A percentile compares a stretch with the other conserved stretches of the same genome.
Evolutionary conservation across 768 basidiomycete genomes (phyloP).

Genomic region (Coprinopsis sp.): DNA sequence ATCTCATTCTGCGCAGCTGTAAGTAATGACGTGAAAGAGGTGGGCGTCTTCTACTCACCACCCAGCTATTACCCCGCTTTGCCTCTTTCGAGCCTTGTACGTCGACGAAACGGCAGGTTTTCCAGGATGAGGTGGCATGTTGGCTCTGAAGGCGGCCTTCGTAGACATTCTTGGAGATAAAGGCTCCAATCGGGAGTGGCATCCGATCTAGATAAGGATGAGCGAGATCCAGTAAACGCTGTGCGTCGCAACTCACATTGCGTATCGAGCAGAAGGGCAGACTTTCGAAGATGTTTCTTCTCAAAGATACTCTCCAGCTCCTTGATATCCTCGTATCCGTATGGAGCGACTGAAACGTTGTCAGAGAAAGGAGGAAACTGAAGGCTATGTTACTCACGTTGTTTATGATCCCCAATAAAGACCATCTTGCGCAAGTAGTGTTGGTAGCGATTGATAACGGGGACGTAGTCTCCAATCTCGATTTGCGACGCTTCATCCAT

Average conservation of each 20-base stretch:
- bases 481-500: slow-evolving; percentile 57
- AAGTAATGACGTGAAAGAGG: slow-evolving; percentile 5
- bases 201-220: slow-evolving; percentile 43
- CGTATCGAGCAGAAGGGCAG: slow-evolving; percentile 47
- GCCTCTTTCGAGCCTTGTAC: slow-evolving; percentile 30
- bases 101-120: slow-evolving; percentile 58
- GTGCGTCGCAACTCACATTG: slow-evolving; percentile 46
- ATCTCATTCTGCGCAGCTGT: slow-evolving; percentile 43
- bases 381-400: slow-evolving; percentile 29
- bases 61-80: slow-evolving; percentile 31
- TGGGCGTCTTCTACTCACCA: slow-evolving; percentile 19
- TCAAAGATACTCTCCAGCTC: slow-evolving; percentile 61
- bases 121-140: slow-evolving; percentile 31
- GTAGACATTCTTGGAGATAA: slow-evolving; percentile 61
- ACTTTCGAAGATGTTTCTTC: slow-evolving; percentile 38
- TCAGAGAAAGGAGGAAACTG: neutral
- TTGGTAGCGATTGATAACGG: slow-evolving; percentile 31
- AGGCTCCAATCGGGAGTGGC: slow-evolving; percentile 57
- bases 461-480: slow-evolving; percentile 42
- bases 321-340: slow-evolving; percentile 49
- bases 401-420: slow-evolving; percentile 54
- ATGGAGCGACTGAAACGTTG: slow-evolving; percentile 53
- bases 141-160: slow-evolving; percentile 41
- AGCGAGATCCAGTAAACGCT: neutral
- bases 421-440: slow-evolving; percentile 36